Percentiles rank a stretch among this genome's conserved stretches.
Conservation (phyloP, 2,329 filamentous ascomycete genomes). For the Lecanicillium sp. region DNA sequence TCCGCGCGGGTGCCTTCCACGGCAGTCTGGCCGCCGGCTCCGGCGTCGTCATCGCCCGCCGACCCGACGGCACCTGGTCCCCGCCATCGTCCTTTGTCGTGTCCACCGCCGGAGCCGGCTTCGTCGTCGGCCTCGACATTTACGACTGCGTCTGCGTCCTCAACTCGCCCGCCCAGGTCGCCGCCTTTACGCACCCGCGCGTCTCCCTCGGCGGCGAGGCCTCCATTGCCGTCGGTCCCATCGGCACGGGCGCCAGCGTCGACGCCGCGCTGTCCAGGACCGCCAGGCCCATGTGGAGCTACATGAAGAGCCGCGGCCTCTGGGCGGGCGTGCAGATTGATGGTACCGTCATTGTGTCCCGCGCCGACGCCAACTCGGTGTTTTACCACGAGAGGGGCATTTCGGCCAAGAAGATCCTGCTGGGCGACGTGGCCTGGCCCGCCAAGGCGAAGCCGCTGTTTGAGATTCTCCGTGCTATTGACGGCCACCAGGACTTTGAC, state of each 20-base stretch:
- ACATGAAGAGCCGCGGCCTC: slow-evolving; percentile 72
- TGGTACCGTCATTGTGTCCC: slow-evolving; percentile 68
- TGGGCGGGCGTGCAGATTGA: slow-evolving; percentile 77
- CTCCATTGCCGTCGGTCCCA: slow-evolving; percentile 52
- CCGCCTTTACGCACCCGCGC: slow-evolving; percentile 59
- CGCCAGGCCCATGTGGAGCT: slow-evolving; percentile 64
- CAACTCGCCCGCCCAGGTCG: slow-evolving; percentile 58
- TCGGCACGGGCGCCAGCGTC: slow-evolving; percentile 56
- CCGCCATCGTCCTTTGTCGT: slow-evolving; percentile 66
- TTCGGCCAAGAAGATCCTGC: slow-evolving; percentile 26
- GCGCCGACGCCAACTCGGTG: slow-evolving; percentile 68
- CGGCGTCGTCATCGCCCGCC: slow-evolving; percentile 50
- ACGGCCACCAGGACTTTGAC: slow-evolving; percentile 22
- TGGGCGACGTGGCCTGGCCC: slow-evolving; percentile 31
- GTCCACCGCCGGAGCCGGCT: slow-evolving; percentile 62
- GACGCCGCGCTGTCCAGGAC: slow-evolving; percentile 23
- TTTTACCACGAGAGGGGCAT: slow-evolving; percentile 60
- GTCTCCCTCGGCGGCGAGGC: slow-evolving; percentile 63
- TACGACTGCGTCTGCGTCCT: slow-evolving; percentile 73
- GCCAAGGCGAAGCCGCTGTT: slow-evolving; percentile 28
- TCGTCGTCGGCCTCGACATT: slow-evolving; percentile 65
- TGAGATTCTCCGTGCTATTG: slow-evolving; percentile 30
- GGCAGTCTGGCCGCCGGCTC: slow-evolving; percentile 52
- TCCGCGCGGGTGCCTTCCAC: slow-evolving; percentile 49
- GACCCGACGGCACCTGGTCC: slow-evolving; percentile 56